A percentile compares a stretch with the other conserved stretches of the same genome.
Evolutionary conservation across 306 rosid genomes (phyloP).

Genomic region (Cucumis cinereus): DNA sequence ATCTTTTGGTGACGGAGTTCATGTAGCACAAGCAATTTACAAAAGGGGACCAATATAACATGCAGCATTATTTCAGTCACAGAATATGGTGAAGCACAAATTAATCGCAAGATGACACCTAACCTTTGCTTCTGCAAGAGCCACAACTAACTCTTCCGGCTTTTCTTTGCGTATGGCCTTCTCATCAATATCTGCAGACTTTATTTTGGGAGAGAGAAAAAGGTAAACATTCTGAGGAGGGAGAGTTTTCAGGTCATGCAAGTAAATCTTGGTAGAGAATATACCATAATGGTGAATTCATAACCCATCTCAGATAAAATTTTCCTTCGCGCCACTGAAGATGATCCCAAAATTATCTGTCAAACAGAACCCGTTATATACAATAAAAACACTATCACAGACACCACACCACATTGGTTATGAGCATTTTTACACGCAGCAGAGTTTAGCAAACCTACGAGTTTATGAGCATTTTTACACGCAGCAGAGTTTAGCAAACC

Average conservation of each 20-base stretch:
- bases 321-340: slow-evolving; percentile 14
- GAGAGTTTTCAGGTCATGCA: not conserved
- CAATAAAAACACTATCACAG: not conserved
- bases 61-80: not conserved
- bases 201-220: not conserved
- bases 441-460: not conserved
- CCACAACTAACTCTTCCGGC: slow-evolving; percentile 82
- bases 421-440: not conserved
- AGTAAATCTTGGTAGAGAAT: not conserved
- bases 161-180: slow-evolving; percentile 69
- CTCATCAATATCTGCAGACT: slow-evolving; percentile 95
- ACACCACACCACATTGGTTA: not conserved
- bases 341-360: slow-evolving; percentile 18
- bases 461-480: not conserved
- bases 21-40: not conserved
- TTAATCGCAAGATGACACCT: not conserved
- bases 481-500: not conserved
- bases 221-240: not conserved
- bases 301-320: slow-evolving; percentile 17
- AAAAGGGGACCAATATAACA: not conserved
- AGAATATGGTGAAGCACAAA: slow-evolving; percentile 5
- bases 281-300: slow-evolving; percentile 16
- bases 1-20: not conserved
- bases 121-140: slow-evolving; percentile 93
- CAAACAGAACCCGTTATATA: not conserved